Conservation (phyloP, 768 basidiomycete species). For the Gloeopeniophorella convolvens region DNA sequence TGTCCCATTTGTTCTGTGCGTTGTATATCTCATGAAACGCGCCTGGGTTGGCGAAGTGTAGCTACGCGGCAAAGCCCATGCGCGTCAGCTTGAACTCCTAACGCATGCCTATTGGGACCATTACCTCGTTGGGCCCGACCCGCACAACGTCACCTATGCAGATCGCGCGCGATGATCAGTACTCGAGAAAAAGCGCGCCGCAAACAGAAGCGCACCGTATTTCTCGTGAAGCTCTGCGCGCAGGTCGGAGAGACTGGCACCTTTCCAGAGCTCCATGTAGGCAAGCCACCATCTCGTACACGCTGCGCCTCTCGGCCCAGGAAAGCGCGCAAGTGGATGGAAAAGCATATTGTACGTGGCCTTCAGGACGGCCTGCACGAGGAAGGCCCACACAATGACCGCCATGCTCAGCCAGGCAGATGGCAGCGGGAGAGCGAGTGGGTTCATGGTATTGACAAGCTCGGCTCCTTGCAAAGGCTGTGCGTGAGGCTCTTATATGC, state of each 20-base stretch:
- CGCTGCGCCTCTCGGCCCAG: conserved; percentile 13
- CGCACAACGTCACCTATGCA: conserved; percentile 14
- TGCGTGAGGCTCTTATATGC: no score
- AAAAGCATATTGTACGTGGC: conserved; percentile 5
- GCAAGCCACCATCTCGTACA: conserved; percentile 16
- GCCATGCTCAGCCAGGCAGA: neutral
- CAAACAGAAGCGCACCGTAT: conserved; percentile 1
- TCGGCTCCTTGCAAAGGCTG: no score
- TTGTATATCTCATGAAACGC: conserved; percentile 15
- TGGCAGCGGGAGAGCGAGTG: neutral
- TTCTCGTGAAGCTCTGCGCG: conserved; percentile 8
- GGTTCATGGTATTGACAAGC: no score
- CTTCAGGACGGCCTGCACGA: neutral
- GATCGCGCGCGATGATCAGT: neutral
- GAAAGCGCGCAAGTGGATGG: conserved; percentile 12
- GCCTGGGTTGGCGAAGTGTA: conserved; percentile 8
- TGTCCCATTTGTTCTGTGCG: conserved; percentile 28
- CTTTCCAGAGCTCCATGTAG: conserved; percentile 7
- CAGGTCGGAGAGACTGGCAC: conserved; percentile 5
- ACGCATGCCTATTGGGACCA: neutral
- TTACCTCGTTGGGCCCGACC: conserved; percentile 16
- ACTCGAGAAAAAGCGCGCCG: neutral
- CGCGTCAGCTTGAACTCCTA: neutral
- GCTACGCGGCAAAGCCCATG: neutral
- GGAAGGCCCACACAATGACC: neutral